Evolutionary conservation across 1,284 basidiomycete species (phyloP).

Genomic region (Phlebopus sp.): DNA sequence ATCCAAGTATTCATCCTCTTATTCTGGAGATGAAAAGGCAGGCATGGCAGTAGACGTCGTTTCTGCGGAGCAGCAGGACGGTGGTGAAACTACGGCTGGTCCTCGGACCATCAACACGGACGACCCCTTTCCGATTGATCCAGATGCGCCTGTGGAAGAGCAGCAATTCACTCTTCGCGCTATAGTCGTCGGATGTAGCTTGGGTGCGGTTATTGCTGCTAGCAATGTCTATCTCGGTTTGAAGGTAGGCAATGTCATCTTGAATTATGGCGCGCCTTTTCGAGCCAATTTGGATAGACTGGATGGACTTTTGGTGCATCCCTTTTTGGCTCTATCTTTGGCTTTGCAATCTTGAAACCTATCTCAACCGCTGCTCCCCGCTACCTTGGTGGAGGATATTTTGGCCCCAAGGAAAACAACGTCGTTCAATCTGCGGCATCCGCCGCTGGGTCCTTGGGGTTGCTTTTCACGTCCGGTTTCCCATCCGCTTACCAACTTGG

Average conservation of each 20-base stretch:
- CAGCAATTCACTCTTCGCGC: slow-evolving; percentile 59
- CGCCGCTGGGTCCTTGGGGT: slow-evolving; percentile 57
- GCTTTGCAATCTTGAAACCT: slow-evolving; percentile 60
- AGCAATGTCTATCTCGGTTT: slow-evolving; percentile 69
- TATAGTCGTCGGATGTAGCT: slow-evolving; percentile 54
- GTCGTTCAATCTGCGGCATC: slow-evolving; percentile 14
- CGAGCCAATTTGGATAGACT: slow-evolving; percentile 31
- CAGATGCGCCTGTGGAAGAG: slow-evolving; percentile 48
- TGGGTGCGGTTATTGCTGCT: slow-evolving; percentile 61
- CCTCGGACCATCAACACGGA: slow-evolving; percentile 24
- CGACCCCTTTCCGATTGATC: slow-evolving; percentile 52
- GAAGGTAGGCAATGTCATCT: slow-evolving; percentile 34
- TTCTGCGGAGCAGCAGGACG: slow-evolving; percentile 9
- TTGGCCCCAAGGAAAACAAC: slow-evolving; percentile 66
- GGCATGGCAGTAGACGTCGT: slow-evolving; percentile 9
- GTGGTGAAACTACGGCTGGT: background rate
- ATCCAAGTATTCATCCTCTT: slow-evolving; percentile 5
- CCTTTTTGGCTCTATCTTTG: slow-evolving; percentile 49
- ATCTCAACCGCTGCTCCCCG: slow-evolving; percentile 48
- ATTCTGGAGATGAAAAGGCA: slow-evolving; percentile 2
- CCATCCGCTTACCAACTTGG: slow-evolving; percentile 65
- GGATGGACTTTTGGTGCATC: slow-evolving; percentile 67
- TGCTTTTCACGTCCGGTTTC: slow-evolving; percentile 62
- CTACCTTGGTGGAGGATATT: slow-evolving; percentile 55
- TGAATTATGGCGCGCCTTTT: background rate